Base-by-base conservation (phyloP, 2,329 filamentous ascomycete species). In the Alternaria triticina region DNA sequence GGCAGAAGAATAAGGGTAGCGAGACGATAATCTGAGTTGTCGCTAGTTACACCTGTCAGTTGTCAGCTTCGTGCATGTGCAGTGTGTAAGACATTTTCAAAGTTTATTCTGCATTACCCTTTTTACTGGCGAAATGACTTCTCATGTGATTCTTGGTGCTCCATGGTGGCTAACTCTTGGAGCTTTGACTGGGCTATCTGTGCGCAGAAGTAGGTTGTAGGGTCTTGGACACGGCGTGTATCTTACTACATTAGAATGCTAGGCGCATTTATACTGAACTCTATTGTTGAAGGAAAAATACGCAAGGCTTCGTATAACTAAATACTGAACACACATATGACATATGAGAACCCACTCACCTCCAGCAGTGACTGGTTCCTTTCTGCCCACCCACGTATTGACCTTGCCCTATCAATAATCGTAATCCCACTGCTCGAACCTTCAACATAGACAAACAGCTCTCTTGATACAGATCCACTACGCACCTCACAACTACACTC, bases 1-100 rank as follows among this genome's bases (percentile, higher is more conserved):
- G 67, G 64, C 56, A 62, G 30, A 45, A 43, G 50, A 59, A 57
- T 36, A 52, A 62, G 52, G 61, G 66, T 62, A 54, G 69, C 66
- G 61, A 64, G 52, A 69, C 62, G 66, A 69, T 54, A 65, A 67
- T 17, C 22, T 17, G 9, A 17, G 36, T 40, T 33, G 28, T 33
- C 25, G 28, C 27, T 45, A 54, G 57, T 55, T 56, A 54, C 33
- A 56, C 10, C 20, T 60, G 51, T 60, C 58, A 60, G 52, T 49
- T 60, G 51, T 60, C 58, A 60, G 30, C 50, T 44, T 20, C 43
- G 17, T 44, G 15, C 20, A 30, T 40, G 40, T 54, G 45, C 22
- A 57, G 46, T 50, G 30, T 30, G 40, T 46, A 40, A 28, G 27
- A 40, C 43, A 33, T 11, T 13, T 15, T 11, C 27, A 56, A 27